Percentiles rank a stretch among this genome's conserved stretches.
phyloP scores from a whole-genome alignment of 768 basidiomycete species.

The Fomitopsis pulvina region DNA sequence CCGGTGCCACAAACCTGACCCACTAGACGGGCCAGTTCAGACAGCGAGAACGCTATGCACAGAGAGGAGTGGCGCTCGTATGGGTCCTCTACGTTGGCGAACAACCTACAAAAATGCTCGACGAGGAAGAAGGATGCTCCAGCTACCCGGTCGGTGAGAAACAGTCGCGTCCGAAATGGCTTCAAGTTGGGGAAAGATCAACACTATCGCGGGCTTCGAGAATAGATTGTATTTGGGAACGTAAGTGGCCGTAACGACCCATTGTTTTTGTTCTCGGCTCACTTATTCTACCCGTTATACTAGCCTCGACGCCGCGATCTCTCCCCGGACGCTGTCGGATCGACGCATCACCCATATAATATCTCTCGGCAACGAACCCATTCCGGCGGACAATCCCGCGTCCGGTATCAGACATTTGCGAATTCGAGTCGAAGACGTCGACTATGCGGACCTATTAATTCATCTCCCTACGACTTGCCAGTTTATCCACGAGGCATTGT shows the following conservation, averaged over 20 bases:
- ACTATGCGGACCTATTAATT: slow-evolving; percentile 55
- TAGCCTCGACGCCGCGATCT: slow-evolving; percentile 65
- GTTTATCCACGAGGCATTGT: slow-evolving; percentile 58
- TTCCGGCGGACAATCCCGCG: slow-evolving; percentile 63
- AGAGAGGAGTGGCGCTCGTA: slow-evolving; percentile 5
- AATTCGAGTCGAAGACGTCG: slow-evolving; percentile 49
- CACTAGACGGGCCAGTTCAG: slow-evolving; percentile 2
- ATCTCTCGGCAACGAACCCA: slow-evolving; percentile 68
- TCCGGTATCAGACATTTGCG: slow-evolving; percentile 67
- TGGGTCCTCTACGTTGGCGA: slow-evolving; percentile 8
- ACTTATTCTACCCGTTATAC: background rate
- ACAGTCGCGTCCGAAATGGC: slow-evolving; percentile 9
- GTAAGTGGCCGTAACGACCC: slow-evolving; percentile 8
- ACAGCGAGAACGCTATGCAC: slow-evolving; percentile 8
- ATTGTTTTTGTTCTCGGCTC: slow-evolving; percentile 8
- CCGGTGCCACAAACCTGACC: slow-evolving; percentile 10
- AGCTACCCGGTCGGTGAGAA: background rate
- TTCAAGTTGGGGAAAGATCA: slow-evolving; percentile 16
- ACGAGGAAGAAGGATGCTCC: background rate
- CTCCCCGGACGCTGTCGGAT: slow-evolving; percentile 64
- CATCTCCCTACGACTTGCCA: slow-evolving; percentile 50
- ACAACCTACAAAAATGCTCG: slow-evolving; percentile 13
- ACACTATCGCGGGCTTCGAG: slow-evolving; percentile 15
- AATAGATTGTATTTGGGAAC: slow-evolving; percentile 17
- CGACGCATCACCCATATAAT: slow-evolving; percentile 75